Conservation (phyloP, 768 basidiomycete genomes). For the Boletales sp. region DNA sequence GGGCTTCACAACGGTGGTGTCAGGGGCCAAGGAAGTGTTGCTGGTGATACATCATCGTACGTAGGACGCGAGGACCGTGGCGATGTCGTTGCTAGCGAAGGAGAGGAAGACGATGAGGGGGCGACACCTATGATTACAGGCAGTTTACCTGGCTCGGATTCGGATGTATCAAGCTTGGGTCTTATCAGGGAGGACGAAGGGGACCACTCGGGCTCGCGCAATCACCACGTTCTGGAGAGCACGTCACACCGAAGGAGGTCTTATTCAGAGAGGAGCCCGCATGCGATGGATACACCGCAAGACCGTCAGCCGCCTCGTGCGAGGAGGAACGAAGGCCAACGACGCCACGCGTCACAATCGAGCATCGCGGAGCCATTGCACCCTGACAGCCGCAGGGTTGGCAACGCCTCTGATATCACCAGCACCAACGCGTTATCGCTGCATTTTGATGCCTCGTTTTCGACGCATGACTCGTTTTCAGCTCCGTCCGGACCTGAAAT, state of each 20-base stretch:
- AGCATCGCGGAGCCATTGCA: constrained; percentile 19
- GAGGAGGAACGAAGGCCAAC: constrained; percentile 23
- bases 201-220: constrained; percentile 14
- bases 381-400: constrained; percentile 13
- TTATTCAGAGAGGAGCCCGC: constrained; percentile 15
- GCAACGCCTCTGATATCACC: constrained; percentile 21
- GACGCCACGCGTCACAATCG: constrained; percentile 21
- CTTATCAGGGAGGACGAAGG: constrained; percentile 32
- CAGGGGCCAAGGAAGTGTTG: constrained; percentile 22
- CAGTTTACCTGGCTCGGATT: constrained; percentile 16
- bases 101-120: constrained; percentile 14
- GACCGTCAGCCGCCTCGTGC: constrained; percentile 19
- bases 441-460: constrained; percentile 34
- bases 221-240: constrained; percentile 4
- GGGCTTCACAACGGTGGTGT: constrained; percentile 29
- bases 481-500: constrained; percentile 30
- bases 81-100: constrained; percentile 14
- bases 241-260: constrained; percentile 16
- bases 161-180: constrained; percentile 23
- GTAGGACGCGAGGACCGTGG: constrained; percentile 14
- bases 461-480: constrained; percentile 23
- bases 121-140: constrained; percentile 20
- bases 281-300: constrained; percentile 7
- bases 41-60: constrained; percentile 10
- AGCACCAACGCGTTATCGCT: constrained; percentile 32